Base-by-base conservation (phyloP, 768 basidiomycete species). In the Boletellus emodensis region DNA sequence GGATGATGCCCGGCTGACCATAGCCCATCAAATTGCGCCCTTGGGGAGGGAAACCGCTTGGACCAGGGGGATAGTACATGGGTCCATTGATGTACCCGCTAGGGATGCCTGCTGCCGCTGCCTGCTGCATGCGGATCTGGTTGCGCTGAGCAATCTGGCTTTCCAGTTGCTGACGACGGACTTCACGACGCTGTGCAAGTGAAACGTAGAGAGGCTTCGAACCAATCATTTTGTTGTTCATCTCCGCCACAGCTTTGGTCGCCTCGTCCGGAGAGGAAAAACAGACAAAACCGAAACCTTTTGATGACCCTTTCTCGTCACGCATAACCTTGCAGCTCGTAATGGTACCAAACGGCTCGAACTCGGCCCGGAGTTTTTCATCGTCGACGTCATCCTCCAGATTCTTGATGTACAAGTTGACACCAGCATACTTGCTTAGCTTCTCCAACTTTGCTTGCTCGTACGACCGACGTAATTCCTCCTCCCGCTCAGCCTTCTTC, bases 201-300 rank as follows among this genome's bases (percentile, higher is more conserved):
- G 95, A 94, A 67, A 99, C 96, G 66, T 98, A 99, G 62, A 99
- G 83, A 46, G 96, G 96, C 76, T 99, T 99, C 59, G 87, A 83
- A 55, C 95, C 95, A 64, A 98, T 91, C 87, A 98, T 98, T 77
- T 95, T 95, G 83, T 96, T 97, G 82, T 99, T 99, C 94, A 99
- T 96, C 78, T 99, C 96, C 48, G 93, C 90, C 53, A 98, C 94
- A 54, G 96, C 96, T 77, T 98, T 98, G 65, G 93, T 97, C 20
- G 96, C 94, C 74, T 99, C 96, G 59, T 99, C 96, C 42, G 96
- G 94, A 46, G 93, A 87, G 33, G 93, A 92, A 79, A 93, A 99
- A 74, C 96, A 99, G 61, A 99, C 96, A 68, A 99, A 99, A 57
- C 96, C 96, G 65, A 99, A 99, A 59, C 95, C 94, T 70, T 94